phyloP scores from a whole-genome alignment of 306 rosid genomes.

The Oxytropis ochrocephala region DNA sequence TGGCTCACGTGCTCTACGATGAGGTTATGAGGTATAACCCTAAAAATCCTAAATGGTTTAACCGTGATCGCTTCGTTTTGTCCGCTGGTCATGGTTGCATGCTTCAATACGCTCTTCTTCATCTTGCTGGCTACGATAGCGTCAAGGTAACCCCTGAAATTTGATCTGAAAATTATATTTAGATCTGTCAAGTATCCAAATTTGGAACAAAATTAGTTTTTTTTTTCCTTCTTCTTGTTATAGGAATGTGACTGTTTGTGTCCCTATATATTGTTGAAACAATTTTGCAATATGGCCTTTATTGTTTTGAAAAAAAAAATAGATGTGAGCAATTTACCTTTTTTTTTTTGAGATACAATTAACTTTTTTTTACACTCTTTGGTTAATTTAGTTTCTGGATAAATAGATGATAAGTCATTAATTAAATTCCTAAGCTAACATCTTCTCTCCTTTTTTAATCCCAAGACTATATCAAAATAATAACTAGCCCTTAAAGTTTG shows the following conservation, averaged over 20 bases:
- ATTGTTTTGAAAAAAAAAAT: neutral
- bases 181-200: neutral
- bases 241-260: neutral
- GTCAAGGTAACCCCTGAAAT: slow-evolving; percentile 39
- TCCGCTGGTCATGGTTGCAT: slow-evolving; percentile 96
- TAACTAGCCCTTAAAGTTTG: no score
- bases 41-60: slow-evolving; percentile 83
- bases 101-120: slow-evolving; percentile 86
- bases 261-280: no score
- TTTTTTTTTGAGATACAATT: no score
- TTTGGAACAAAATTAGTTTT: neutral
- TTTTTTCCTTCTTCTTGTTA: neutral
- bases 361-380: neutral
- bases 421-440: no score
- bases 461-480: no score
- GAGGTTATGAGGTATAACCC: slow-evolving; percentile 88
- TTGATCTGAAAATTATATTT: neutral
- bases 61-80: slow-evolving; percentile 78
- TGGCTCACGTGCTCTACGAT: slow-evolving; percentile 84
- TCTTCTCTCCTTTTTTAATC: no score
- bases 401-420: neutral
- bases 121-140: slow-evolving; percentile 86
- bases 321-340: neutral
- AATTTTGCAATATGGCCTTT: neutral
- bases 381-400: neutral